phyloP scores from a whole-genome alignment of 2,329 filamentous ascomycete genomes.

The Diaporthe helianthi region DNA sequence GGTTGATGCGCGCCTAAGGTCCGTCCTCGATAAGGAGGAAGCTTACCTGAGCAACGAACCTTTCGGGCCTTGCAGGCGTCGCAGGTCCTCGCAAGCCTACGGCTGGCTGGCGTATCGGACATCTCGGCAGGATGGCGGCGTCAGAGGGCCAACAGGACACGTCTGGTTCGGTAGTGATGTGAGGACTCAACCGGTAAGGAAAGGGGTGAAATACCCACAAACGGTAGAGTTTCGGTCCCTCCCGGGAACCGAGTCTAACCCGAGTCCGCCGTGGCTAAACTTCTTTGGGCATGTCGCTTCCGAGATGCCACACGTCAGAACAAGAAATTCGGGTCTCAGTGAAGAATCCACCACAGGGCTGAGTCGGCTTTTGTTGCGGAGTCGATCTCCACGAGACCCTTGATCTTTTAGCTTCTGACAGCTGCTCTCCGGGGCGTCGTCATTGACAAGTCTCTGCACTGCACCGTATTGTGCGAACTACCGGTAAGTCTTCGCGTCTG shows the following conservation, averaged over 20 bases:
- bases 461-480: background rate
- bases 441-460: background rate
- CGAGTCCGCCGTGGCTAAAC: background rate
- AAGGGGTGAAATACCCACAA: background rate
- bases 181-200: background rate
- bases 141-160: background rate
- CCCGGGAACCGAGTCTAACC: background rate
- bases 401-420: background rate
- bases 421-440: background rate
- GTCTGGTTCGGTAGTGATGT: background rate
- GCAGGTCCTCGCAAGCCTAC: conserved; percentile 42
- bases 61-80: conserved; percentile 50
- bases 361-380: background rate
- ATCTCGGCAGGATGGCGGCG: background rate
- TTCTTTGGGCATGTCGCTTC: background rate
- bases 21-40: too few species aligned
- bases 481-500: background rate
- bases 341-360: background rate
- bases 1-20: too few species aligned
- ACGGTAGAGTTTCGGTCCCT: background rate
- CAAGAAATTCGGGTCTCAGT: background rate
- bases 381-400: background rate
- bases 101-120: conserved; percentile 8
- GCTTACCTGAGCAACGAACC: conserved; percentile 45
- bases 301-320: background rate